Percentiles rank a stretch among this genome's conserved stretches.
Evolutionary conservation across 129 eudicot genomes (phyloP).

Genomic region (Chrysanthemum makinoi): DNA sequence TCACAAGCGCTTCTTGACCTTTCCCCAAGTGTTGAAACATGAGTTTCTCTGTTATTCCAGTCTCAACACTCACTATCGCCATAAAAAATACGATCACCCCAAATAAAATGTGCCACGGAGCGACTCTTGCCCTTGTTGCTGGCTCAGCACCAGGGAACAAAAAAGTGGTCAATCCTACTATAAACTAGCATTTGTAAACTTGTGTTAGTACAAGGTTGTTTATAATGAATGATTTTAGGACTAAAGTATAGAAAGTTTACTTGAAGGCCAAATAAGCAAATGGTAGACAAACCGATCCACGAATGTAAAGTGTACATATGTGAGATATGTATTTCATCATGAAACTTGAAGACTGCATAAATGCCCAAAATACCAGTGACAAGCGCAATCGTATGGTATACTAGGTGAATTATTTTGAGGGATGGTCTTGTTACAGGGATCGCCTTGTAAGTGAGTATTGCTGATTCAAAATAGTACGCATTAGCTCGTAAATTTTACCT

Average conservation of each 20-base stretch:
- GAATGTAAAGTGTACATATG: conserved; percentile 70
- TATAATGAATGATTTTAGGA: neutral
- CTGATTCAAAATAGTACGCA: conserved; percentile 35
- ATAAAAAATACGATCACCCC: conserved; percentile 47
- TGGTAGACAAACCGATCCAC: conserved; percentile 76
- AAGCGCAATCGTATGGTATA: conserved; percentile 58
- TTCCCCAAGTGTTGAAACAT: conserved; percentile 32
- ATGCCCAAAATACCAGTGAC: conserved; percentile 56
- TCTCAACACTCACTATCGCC: conserved; percentile 48
- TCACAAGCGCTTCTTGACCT: conserved; percentile 58
- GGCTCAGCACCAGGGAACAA: conserved; percentile 42
- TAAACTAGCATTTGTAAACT: conserved; percentile 38
- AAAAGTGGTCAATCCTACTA: conserved; percentile 42
- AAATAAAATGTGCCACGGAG: conserved; percentile 56
- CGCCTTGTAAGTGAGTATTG: conserved; percentile 55
- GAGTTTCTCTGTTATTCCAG: conserved; percentile 55
- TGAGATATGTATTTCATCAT: conserved; percentile 41
- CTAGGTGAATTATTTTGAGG: conserved; percentile 53
- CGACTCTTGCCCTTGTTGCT: conserved; percentile 45
- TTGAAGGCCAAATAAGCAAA: conserved; percentile 61
- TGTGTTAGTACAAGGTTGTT: conserved; percentile 14
- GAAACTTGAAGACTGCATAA: conserved; percentile 66
- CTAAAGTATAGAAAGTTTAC: conserved; percentile 29
- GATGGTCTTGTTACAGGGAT: conserved; percentile 38
- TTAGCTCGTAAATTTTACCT: neutral